Evolutionary conservation across 2,329 filamentous ascomycete species (phyloP), one percentile per base, ranked within the genome.

Genomic region (Penicillium sp.): DNA sequence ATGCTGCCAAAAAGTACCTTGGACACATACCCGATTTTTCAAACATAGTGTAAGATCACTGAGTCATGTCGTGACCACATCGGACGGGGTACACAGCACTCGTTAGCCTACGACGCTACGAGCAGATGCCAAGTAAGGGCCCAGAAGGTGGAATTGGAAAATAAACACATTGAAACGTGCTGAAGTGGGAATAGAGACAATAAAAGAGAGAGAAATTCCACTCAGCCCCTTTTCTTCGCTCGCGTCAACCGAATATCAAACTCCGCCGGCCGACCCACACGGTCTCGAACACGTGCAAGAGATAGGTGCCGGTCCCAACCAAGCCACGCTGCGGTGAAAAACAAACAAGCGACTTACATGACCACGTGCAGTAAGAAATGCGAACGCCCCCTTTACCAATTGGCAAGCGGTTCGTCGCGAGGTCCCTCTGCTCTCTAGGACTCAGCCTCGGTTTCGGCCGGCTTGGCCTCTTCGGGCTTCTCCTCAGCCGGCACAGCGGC

Each of bases 401-500:
- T 57, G 56, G 57, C 63, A 65, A 59, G 63, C 49, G 56, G 59
- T 51, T 60, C 53, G 53, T 58, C 58, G 61, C 56, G 47, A 45
- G 26, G 51, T 49, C 49, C 41, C 47, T 45, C 51, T 55, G 36
- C 45, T 48, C 39, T 45, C 59, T 70, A 74, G 47, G 70, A 70
- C 57, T 72, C 70, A 48, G 68, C 48, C 59, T 72, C 70, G 48
- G 68, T 48, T 58, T 71, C 64, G 26, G 63, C 61, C 45, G 69
- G 62, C 65, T 70, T 68, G 45, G 70, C 55, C 64, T 74, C 73
- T 56, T 74, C 71, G 47, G 65, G 59, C 65, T 73, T 71, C 36
- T 71, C 75, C 59, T 76, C 74, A 65, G 66, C 63, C 28, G 73
- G 60, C 48, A 70, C 68, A 46, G 82, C 72, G 61, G 80, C 63